Percentiles rank a stretch among this genome's conserved stretches.
phyloP scores from a whole-genome alignment of 371 early-diverging fungal genomes.

The Circinella umbellata region DNA sequence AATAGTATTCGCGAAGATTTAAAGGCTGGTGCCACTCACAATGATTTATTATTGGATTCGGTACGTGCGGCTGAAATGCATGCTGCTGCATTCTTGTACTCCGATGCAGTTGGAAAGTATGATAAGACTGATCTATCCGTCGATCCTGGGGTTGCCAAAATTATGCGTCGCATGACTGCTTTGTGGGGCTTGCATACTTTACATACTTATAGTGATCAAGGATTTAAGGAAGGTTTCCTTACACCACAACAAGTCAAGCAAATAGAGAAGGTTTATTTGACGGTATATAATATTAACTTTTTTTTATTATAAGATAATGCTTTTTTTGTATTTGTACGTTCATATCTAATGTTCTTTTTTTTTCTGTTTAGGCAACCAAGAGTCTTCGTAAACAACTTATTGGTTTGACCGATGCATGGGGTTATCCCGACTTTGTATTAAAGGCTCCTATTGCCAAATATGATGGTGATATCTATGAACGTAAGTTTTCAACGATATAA shows the following conservation, averaged over 20 bases:
- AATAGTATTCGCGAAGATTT: constrained; percentile 28
- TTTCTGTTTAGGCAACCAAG: constrained; percentile 39
- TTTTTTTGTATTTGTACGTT: neutral
- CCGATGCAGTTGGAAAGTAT: constrained; percentile 34
- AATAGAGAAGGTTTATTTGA: constrained; percentile 48
- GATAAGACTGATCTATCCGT: constrained; percentile 22
- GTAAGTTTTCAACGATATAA: constrained; percentile 21
- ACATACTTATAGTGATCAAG: constrained; percentile 51
- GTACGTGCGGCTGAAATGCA: constrained; percentile 43
- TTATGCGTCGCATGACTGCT: constrained; percentile 38
- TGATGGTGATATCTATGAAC: constrained; percentile 66
- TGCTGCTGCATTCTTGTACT: constrained; percentile 40
- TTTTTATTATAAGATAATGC: neutral
- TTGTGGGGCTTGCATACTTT: constrained; percentile 49
- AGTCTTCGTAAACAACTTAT: constrained; percentile 62
- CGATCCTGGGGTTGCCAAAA: constrained; percentile 26
- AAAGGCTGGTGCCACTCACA: constrained; percentile 17
- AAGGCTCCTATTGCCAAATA: constrained; percentile 71
- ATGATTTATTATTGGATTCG: constrained; percentile 41
- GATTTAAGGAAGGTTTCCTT: constrained; percentile 58
- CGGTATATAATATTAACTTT: constrained; percentile 22
- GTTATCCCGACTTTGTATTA: constrained; percentile 66
- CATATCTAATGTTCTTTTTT: neutral
- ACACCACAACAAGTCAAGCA: constrained; percentile 49
- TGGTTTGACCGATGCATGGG: constrained; percentile 67